Base-by-base conservation (phyloP, 2,329 filamentous ascomycete genomes). In the Aspergillus sp. region DNA sequence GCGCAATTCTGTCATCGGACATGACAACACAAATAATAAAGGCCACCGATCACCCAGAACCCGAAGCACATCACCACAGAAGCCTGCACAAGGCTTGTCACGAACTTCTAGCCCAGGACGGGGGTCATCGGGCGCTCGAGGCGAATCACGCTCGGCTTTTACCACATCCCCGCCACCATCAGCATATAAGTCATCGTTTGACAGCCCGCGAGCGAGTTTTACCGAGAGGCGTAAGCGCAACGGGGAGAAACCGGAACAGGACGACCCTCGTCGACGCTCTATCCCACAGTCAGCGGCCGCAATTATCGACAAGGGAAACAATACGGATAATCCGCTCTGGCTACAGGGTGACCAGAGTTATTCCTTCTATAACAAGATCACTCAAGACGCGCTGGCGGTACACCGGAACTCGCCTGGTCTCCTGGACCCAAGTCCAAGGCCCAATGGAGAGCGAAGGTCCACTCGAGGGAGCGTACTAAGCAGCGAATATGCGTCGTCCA, bases 1-100 rank as follows among this genome's bases (percentile, higher is more conserved):
- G 93, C 86, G 93, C 3, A 91, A 96, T 63, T 83, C 83, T 12
- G 82, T 90, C 55, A 77, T 79, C 15, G 80, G 81, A 55, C 80
- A 80, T 5, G 81, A 80, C 59, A 80, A 17, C 13, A 30, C 17
- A 36, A 54, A 36, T n/a, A 56, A 48, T 34, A 53, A 54, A 5
- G 44, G 53, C 6, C 56, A 54, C 9, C 77, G 44, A 66, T 76
- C 34, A 3, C 67, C 68, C 45, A 68, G 67, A 53, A 74, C 71
- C 53, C 70, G 81, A 59, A 82, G 78, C 64, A 71, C 75, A 45
- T 82, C 82, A 17, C 78, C 83, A 3, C 74, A 79, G 65, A 80
- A 81, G 61, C 74, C 74, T 0, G 59, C 74, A 12, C 60, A 56
- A 48, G 54, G 58, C 20, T 38, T 56, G 7, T 65, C 64, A 2